Evolutionary conservation across 306 rosid genomes (phyloP).

Genomic region (Psophocarpus tetragonolobus): DNA sequence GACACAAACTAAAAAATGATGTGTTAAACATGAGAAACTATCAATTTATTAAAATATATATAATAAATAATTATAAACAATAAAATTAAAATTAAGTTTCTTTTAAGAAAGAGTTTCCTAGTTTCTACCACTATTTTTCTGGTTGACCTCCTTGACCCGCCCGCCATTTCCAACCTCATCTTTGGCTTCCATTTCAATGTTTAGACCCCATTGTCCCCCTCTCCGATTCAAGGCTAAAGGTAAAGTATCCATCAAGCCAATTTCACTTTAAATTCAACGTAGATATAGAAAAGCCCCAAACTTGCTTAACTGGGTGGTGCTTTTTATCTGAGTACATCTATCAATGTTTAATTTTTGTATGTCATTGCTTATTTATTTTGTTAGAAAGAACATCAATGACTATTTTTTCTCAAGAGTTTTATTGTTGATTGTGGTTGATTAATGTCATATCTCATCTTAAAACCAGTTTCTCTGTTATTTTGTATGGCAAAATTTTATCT

Average conservation of each 20-base stretch:
- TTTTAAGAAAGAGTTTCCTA: too few species aligned
- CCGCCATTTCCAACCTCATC: too few species aligned
- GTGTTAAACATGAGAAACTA: too few species aligned
- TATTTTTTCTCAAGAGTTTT: constrained; percentile 8
- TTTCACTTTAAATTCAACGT: neutral
- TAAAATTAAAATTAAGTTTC: too few species aligned
- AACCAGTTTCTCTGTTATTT: neutral
- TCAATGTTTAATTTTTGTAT: neutral
- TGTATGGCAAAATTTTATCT: too few species aligned
- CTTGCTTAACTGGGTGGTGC: neutral
- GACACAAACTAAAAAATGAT: too few species aligned
- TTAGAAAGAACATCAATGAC: neutral
- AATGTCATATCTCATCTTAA: neutral
- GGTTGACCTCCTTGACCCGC: too few species aligned
- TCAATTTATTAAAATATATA: too few species aligned
- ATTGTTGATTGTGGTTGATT: constrained; percentile 9
- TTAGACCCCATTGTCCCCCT: neutral
- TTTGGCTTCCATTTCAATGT: too few species aligned
- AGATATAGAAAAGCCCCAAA: neutral
- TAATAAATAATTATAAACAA: too few species aligned
- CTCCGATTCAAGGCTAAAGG: constrained; percentile 17
- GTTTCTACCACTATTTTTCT: too few species aligned
- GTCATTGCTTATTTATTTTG: neutral
- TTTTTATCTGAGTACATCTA: neutral
- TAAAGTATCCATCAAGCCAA: constrained; percentile 5